These are phyloP conservation scores for Ganoderma lingzhi DNA, from an alignment of 1,284 basidiomycete species.

Conservation along the genomic window DNA sequence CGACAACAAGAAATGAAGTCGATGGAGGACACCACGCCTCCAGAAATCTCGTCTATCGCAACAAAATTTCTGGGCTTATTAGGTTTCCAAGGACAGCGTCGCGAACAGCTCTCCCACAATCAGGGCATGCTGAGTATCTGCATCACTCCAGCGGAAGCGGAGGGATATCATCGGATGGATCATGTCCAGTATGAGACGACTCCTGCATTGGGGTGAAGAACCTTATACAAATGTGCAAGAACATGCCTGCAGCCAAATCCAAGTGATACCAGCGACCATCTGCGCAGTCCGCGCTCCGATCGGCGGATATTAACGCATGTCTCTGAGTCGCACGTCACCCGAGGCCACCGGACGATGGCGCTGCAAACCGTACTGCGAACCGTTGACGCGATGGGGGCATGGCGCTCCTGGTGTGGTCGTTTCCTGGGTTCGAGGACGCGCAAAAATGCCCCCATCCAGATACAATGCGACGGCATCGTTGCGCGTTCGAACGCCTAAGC, in stretches of 20 bases:
- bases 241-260: background rate
- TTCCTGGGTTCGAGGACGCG: constrained; percentile 9
- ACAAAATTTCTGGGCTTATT: constrained; percentile 7
- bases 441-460: constrained; percentile 13
- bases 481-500: constrained; percentile 13
- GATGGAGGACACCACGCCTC: background rate
- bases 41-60: background rate
- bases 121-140: background rate
- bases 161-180: constrained; percentile 3
- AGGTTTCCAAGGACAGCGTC: constrained; percentile 17
- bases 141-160: background rate
- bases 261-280: background rate
- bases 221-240: constrained; percentile 4
- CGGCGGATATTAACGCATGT: constrained; percentile 19
- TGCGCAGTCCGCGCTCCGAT: constrained; percentile 25
- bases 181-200: background rate
- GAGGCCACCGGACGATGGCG: background rate
- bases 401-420: background rate
- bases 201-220: background rate
- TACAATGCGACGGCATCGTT: constrained; percentile 9
- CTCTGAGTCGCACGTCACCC: background rate
- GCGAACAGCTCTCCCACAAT: background rate
- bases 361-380: constrained; percentile 1
- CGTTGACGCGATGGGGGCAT: background rate
- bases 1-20: background rate